These are phyloP conservation scores for Penicillium carneum DNA, from an alignment of 2,329 filamentous ascomycete genomes.

Conservation along the genomic window DNA sequence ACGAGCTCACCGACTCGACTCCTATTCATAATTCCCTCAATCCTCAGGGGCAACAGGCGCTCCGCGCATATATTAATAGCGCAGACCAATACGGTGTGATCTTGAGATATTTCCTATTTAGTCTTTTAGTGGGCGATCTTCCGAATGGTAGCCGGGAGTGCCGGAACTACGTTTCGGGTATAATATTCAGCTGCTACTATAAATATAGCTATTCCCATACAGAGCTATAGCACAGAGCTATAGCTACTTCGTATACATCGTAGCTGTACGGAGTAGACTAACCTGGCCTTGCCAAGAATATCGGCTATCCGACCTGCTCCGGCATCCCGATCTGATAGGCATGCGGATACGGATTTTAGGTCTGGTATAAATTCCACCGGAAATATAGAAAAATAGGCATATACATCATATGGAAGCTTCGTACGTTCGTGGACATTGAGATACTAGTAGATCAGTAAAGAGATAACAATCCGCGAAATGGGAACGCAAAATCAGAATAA, in stretches of 20 bases:
- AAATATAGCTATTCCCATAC: not conserved
- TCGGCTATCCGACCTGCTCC: conserved; percentile 4
- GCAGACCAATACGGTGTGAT: not conserved
- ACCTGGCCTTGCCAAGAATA: conserved; percentile 21
- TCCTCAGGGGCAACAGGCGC: not conserved
- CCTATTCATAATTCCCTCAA: not conserved
- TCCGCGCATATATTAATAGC: not conserved
- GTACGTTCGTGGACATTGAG: conserved; percentile 42
- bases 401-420: conserved; percentile 48
- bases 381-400: conserved; percentile 36
- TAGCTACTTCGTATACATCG: too few species aligned
- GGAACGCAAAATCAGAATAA: conserved; percentile 25
- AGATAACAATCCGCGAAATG: conserved; percentile 29
- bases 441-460: conserved; percentile 30
- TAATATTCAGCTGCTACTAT: not conserved
- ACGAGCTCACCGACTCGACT: conserved; percentile 32
- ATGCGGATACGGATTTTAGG: conserved; percentile 3
- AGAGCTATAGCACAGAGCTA: not conserved
- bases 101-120: not conserved
- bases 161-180: not conserved
- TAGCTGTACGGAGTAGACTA: not conserved
- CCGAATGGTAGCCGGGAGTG: not conserved
- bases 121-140: not conserved
- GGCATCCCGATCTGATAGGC: conserved; percentile 27
- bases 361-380: not conserved